phyloP scores from a whole-genome alignment of 768 basidiomycete genomes.

The Symmetrospora coprosmae region DNA sequence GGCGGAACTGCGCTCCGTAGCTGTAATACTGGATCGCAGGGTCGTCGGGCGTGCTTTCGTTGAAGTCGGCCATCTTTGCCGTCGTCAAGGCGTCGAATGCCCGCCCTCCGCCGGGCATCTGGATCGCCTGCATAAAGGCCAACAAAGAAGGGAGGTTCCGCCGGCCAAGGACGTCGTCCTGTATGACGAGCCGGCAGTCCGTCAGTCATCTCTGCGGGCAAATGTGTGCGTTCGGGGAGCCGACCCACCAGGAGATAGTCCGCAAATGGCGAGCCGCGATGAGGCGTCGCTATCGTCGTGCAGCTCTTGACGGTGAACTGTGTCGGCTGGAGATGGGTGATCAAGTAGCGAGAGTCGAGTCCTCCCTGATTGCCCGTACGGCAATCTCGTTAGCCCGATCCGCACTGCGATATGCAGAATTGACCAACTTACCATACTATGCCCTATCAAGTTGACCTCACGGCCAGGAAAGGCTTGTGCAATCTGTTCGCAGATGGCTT shows the following conservation, averaged over 20 bases:
- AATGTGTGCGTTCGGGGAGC: constrained; percentile 48
- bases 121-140: constrained; percentile 51
- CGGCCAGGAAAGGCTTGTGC: constrained; percentile 64
- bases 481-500: constrained; percentile 71
- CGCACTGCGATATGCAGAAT: not conserved
- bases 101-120: constrained; percentile 83
- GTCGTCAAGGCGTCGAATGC: constrained; percentile 80
- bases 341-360: constrained; percentile 76
- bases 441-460: constrained; percentile 78
- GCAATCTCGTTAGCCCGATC: not conserved
- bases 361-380: constrained; percentile 68
- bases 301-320: constrained; percentile 70
- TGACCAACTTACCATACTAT: constrained; percentile 51
- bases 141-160: constrained; percentile 40
- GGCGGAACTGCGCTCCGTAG: constrained; percentile 84
- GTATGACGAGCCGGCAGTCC: constrained; percentile 24
- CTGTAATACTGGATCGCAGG: constrained; percentile 73
- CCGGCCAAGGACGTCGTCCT: constrained; percentile 37
- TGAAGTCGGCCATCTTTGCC: constrained; percentile 75
- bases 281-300: constrained; percentile 89
- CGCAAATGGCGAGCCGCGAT: constrained; percentile 83
- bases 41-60: constrained; percentile 66
- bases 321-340: constrained; percentile 62
- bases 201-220: not conserved
- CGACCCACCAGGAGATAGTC: constrained; percentile 63